Evolutionary conservation across 108 stramenopile species (phyloP).

Genomic region (Nitzschia sp.): DNA sequence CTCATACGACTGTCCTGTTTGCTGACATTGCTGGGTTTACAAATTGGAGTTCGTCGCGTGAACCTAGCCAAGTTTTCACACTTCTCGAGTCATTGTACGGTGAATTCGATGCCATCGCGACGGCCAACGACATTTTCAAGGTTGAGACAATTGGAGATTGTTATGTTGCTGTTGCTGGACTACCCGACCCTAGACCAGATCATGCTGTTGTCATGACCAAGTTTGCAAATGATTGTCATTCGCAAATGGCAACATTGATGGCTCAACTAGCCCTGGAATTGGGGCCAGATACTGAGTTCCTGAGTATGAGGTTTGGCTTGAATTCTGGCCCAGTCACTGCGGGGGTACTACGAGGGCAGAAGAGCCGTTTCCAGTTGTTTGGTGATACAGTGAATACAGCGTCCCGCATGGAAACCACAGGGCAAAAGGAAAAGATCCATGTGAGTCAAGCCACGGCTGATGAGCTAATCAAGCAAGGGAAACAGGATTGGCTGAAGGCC

Average conservation of each 20-base stretch:
- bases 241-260: slow-evolving; percentile 1
- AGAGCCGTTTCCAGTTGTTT: slow-evolving; percentile 21
- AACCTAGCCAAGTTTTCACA: slow-evolving; percentile 19
- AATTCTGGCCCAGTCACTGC: slow-evolving; percentile 21
- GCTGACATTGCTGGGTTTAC: slow-evolving; percentile 34
- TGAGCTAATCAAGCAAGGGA: slow-evolving; percentile 36
- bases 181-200: slow-evolving; percentile 5
- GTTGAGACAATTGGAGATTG: slow-evolving; percentile 23
- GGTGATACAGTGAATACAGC: slow-evolving; percentile 54
- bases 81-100: slow-evolving; percentile 20
- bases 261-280: background rate
- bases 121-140: slow-evolving; percentile 3
- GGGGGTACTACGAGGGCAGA: slow-evolving; percentile 20
- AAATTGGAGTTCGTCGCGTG: slow-evolving; percentile 21
- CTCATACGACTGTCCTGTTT: slow-evolving; percentile 19
- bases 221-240: background rate
- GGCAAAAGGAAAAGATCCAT: slow-evolving; percentile 47
- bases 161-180: slow-evolving; percentile 19
- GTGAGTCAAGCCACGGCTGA: slow-evolving; percentile 49
- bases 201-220: slow-evolving; percentile 4
- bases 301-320: slow-evolving; percentile 13
- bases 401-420: slow-evolving; percentile 60
- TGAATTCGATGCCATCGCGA: slow-evolving; percentile 20
- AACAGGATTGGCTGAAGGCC: slow-evolving; percentile 41
- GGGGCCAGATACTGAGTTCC: slow-evolving; percentile 11